A percentile compares a stretch with the other conserved stretches of the same genome.
Conservation (phyloP, 1,284 basidiomycete species). For the Neonothopanus nambi region DNA sequence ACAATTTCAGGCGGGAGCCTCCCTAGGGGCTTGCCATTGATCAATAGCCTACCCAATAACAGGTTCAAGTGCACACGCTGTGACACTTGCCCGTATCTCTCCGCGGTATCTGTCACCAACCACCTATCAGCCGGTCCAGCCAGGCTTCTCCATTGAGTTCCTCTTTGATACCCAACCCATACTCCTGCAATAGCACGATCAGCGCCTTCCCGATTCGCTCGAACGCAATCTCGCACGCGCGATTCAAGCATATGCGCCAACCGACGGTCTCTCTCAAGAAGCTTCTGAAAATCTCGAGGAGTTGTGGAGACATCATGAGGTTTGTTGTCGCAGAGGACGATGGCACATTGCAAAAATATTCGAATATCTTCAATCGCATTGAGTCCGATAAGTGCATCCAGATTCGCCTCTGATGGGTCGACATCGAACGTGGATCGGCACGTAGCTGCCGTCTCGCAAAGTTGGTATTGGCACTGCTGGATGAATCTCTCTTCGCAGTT, state of each 20-base stretch:
- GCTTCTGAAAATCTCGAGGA: constrained; percentile 10
- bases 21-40: constrained; percentile 41
- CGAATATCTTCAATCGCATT: constrained; percentile 26
- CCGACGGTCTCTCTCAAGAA: not conserved
- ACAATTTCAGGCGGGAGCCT: constrained; percentile 36
- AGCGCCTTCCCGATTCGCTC: no score
- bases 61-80: constrained; percentile 38
- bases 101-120: constrained; percentile 25
- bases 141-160: constrained; percentile 32
- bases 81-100: not conserved
- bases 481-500: constrained; percentile 20
- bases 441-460: constrained; percentile 36
- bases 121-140: constrained; percentile 34
- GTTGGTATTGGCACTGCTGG: constrained; percentile 24
- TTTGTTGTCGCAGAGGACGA: constrained; percentile 33
- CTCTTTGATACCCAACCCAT: constrained; percentile 37
- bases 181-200: constrained; percentile 34
- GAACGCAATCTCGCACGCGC: no score
- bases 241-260: not conserved
- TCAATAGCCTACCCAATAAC: constrained; percentile 40
- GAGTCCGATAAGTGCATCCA: constrained; percentile 23
- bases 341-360: constrained; percentile 35
- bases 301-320: no score
- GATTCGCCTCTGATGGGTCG: constrained; percentile 22
- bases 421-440: constrained; percentile 45